Base-by-base conservation (phyloP, 2,329 filamentous ascomycete species). In the Aspergillus sp. region DNA sequence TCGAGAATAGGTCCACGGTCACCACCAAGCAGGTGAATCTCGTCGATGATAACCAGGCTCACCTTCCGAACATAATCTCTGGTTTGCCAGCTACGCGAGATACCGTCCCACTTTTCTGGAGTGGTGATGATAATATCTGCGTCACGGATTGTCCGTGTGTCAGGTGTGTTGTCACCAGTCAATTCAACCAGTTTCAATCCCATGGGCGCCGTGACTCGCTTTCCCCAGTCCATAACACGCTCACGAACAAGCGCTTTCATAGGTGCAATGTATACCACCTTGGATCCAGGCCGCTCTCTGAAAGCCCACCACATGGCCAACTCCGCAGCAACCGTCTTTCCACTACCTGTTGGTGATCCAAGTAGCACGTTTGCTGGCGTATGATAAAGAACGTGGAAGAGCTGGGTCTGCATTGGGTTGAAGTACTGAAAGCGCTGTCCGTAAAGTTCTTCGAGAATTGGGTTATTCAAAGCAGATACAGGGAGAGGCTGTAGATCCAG, bases 261-360 rank as follows among this genome's bases (percentile, higher is more conserved):
- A 0, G 96, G 96, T 2, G 95, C 95, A 70, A 99, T 98, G 73
- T 99, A 99, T 12, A 99, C 95, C 2, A 99, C 93, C 77, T 99
- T 99, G 3, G 92, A 96, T 3, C 93, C 92, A 1, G 95, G 95
- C 51, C 89, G 89, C 71, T 97, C 93, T 14, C 93, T 87, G 77
- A 99, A 98, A 3, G 95, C 93, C 92, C 93, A 97, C 96, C 96
- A 99, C 93, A 99, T 98, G 24, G 96, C 93, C 60, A 99, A 78
- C 72, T 99, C 95, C 49, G 90, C 92, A 17, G 96, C 95, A 41
- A 99, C 90, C 0, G 96, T 99, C 80, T 99, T 99, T 58, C 95
- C 95, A 81, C 92, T 96, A 57, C 95, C 95, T 0, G 96, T 99
- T 0, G 95, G 96, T 2, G 95, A 98, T 7, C 96, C 95, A 8